Conservation (phyloP, 192 early-diverging fungal species). For the Linderina pennispora region DNA sequence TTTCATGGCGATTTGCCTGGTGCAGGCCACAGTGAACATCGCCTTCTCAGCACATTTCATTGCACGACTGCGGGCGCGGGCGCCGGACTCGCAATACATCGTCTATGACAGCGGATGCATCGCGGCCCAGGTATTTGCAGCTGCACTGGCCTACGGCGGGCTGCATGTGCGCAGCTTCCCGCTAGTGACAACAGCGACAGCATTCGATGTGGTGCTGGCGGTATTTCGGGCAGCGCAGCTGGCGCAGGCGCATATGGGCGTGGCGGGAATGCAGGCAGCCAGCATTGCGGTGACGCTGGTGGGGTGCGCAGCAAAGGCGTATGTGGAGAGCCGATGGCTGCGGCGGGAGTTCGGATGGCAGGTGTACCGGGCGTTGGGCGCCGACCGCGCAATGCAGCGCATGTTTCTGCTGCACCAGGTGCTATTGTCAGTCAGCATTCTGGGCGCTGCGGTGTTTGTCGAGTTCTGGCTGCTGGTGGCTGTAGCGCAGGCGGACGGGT, state of each 20-base stretch:
- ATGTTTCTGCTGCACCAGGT: constrained; percentile 34
- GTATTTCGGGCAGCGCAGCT: constrained; percentile 18
- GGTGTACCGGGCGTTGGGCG: constrained; percentile 38
- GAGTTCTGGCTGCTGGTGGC: constrained; percentile 47
- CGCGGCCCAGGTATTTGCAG: constrained; percentile 18
- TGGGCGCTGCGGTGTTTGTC: constrained; percentile 31
- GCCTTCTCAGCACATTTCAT: constrained; percentile 22
- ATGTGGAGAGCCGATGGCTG: constrained; percentile 27
- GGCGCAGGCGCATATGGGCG: constrained; percentile 8
- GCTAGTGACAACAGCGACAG: constrained; percentile 18
- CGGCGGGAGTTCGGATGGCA: constrained; percentile 44
- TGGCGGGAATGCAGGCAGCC: constrained; percentile 12
- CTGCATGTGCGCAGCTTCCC: constrained; percentile 19
- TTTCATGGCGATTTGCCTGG: constrained; percentile 11
- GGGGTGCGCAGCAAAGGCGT: constrained; percentile 17
- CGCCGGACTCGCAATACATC: constrained; percentile 12
- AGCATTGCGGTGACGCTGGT: constrained; percentile 10
- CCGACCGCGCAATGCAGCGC: constrained; percentile 44
- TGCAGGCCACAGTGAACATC: constrained; percentile 18
- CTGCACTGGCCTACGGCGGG: constrained; percentile 9
- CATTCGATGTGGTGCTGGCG: constrained; percentile 23
- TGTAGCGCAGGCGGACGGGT: constrained; percentile 20
- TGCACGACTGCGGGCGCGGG: too few relatives aligned
- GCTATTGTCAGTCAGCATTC: constrained; percentile 18
- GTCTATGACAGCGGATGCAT: constrained; percentile 25